Conservation (phyloP, 2,329 filamentous ascomycete species). For the Lasiodiplodia citricola region DNA sequence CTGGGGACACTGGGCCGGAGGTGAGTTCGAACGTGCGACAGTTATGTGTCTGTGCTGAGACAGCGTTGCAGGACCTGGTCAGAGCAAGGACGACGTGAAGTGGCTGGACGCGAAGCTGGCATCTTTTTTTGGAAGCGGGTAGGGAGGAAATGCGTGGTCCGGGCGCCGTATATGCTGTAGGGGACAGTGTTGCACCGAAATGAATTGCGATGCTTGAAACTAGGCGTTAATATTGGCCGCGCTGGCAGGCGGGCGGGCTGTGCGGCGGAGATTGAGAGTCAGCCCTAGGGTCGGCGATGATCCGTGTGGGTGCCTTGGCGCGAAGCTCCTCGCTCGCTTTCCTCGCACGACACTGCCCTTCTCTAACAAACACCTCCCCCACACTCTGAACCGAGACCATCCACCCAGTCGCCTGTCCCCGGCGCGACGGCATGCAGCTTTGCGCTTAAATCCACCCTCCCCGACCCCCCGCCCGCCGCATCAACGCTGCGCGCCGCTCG, state of each 20-base stretch:
- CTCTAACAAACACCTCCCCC: slow-evolving; percentile 2
- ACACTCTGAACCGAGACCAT: neutral
- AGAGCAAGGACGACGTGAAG: slow-evolving; percentile 71
- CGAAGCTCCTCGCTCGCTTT: slow-evolving; percentile 23
- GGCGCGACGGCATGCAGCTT: slow-evolving; percentile 13
- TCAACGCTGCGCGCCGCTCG: neutral
- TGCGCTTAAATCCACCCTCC: neutral
- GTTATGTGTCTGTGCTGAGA: neutral
- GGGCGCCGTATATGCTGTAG: slow-evolving; percentile 7
- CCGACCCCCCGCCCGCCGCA: neutral
- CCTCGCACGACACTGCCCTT: slow-evolving; percentile 13
- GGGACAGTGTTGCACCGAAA: slow-evolving; percentile 7
- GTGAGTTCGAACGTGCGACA: slow-evolving; percentile 44
- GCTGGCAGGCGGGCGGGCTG: slow-evolving; percentile 4
- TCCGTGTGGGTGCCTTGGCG: slow-evolving; percentile 1
- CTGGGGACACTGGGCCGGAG: slow-evolving; percentile 65
- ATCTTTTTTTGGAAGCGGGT: slow-evolving; percentile 16
- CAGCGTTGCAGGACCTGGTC: slow-evolving; percentile 63
- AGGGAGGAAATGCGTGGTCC: neutral
- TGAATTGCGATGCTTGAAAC: neutral
- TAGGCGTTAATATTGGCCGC: slow-evolving; percentile 15
- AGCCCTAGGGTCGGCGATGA: neutral
- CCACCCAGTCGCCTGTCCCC: neutral
- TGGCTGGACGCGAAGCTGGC: slow-evolving; percentile 70
- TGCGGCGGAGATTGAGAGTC: slow-evolving; percentile 14